Conservation (phyloP, 2,329 filamentous ascomycete genomes). For the Trichoderma oligosporum region DNA sequence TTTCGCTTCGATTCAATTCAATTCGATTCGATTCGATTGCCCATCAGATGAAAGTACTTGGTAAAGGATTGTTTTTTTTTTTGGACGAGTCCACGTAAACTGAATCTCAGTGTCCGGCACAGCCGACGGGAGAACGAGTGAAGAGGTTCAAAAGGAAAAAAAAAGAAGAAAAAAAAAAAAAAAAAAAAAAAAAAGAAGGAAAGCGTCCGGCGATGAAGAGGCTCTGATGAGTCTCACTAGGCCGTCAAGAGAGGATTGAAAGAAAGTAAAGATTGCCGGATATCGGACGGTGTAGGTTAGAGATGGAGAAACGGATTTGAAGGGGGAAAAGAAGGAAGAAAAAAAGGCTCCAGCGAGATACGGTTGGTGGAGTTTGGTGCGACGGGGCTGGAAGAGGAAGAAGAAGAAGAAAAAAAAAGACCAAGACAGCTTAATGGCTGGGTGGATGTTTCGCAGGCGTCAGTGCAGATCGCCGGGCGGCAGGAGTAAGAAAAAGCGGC, state of each 20-base stretch:
- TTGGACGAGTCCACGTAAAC: conserved; percentile 1
- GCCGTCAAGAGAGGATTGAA: conserved; percentile 1
- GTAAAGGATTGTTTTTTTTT: too few relatives aligned
- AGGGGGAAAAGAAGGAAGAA: conserved; percentile 2
- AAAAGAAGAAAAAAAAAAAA: conserved; percentile 3
- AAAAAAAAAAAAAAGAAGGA: conserved; percentile 2
- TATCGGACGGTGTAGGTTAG: background rate
- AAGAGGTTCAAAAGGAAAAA: background rate
- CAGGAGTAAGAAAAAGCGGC: background rate
- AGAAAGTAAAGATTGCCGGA: conserved; percentile 1
- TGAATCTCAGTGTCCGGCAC: conserved; percentile 14
- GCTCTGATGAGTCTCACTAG: background rate
- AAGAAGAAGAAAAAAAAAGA: background rate
- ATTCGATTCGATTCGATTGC: conserved; percentile 4
- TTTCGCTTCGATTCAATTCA: background rate
- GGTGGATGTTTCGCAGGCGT: conserved; percentile 13
- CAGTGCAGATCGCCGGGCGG: conserved; percentile 13
- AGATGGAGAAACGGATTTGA: conserved; percentile 14
- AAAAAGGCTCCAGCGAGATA: conserved; percentile 5
- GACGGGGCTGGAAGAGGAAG: conserved; percentile 9
- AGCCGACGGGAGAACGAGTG: conserved; percentile 15
- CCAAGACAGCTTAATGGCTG: background rate
- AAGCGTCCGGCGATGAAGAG: background rate
- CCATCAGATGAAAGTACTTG: background rate
- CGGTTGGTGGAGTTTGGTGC: conserved; percentile 18